Conservation (phyloP, 2,329 filamentous ascomycete species). For the Epichloe gansuensis region DNA sequence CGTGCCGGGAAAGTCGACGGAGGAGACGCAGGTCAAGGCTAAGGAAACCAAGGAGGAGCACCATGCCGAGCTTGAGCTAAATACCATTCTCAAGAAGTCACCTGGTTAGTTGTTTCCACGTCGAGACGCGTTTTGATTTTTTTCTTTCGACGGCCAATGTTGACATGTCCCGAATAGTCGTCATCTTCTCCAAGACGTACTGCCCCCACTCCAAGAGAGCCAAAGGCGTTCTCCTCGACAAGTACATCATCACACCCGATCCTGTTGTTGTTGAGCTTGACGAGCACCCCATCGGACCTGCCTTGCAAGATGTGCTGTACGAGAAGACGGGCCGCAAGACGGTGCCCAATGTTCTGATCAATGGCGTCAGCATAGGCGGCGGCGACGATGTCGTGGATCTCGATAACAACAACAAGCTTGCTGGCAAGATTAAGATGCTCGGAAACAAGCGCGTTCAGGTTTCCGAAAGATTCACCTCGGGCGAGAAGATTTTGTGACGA, state of each 20-base stretch:
- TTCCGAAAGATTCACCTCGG: slow-evolving; percentile 31
- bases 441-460: slow-evolving; percentile 53
- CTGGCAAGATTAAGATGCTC: slow-evolving; percentile 59
- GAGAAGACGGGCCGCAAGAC: slow-evolving; percentile 70
- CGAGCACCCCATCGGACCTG: slow-evolving; percentile 58
- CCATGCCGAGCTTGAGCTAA: slow-evolving; percentile 58
- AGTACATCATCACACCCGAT: slow-evolving; percentile 69
- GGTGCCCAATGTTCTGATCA: slow-evolving; percentile 85
- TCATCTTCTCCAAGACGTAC: slow-evolving; percentile 93
- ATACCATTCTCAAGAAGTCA: slow-evolving; percentile 68
- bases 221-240: slow-evolving; percentile 72
- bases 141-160: not conserved
- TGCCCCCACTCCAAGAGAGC: slow-evolving; percentile 79
- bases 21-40: slow-evolving; percentile 13
- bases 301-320: slow-evolving; percentile 59
- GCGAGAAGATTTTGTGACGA: slow-evolving; percentile 4
- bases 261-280: slow-evolving; percentile 90
- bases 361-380: slow-evolving; percentile 80
- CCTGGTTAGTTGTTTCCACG: slow-evolving; percentile 48
- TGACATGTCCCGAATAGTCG: slow-evolving; percentile 44
- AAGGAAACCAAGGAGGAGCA: slow-evolving; percentile 46
- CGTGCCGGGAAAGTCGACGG: slow-evolving; percentile 1
- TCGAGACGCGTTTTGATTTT: not conserved
- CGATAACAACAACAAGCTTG: slow-evolving; percentile 53
- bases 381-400: slow-evolving; percentile 73